Evolutionary conservation across 2,329 filamentous ascomycete species (phyloP), one percentile per base, ranked within the genome.

Genomic region (Leptographium flavum): DNA sequence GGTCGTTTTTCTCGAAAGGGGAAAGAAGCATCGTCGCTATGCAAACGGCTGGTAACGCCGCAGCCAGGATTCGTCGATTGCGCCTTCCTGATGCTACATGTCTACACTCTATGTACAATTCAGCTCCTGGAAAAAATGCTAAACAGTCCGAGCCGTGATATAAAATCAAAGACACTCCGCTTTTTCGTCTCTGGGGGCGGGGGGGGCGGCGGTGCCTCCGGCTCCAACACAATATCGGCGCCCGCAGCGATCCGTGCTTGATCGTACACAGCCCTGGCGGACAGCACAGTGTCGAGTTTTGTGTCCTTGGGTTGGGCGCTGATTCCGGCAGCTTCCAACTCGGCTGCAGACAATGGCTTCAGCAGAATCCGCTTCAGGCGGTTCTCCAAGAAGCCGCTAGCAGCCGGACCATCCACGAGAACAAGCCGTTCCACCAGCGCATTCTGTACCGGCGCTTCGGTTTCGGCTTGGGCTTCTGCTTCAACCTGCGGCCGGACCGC

Each of bases 341-440:
- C 28, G 7, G 42, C 35, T 10, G 43, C 40, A 11, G 46, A 42
- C 22, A 49, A 30, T 5, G 31, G 10, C n/a, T 36, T 39, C 21
- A 47, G 25, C n/a, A 52, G 1, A 13, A 47, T 41, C 2, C 43
- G 41, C 23, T 45, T 48, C 28, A 51, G 43, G 3, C 33, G 40
- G 36, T 15, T 30, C 32, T 51, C 49, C 15, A 50, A 42, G 11
- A 46, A 32, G 10, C 22, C 22, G 19, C 31, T 35, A 31, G 50
- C 47, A 17, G 43, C 41, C 2, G 46, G 39, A 33, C 43, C 46
- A 23, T 53, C 51, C 4, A 46, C 47, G 21, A 14, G 14, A 19
- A 49, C 17, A 40, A 43, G 44, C 4, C 40, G 50, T 28, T 49
- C 46, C 9, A 52, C 39, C 21, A 46, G 39, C 11, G 30, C 42